Evolutionary conservation across 495 filamentous ascomycete genomes (phyloP).

Genomic region (Tuber calosporum): DNA sequence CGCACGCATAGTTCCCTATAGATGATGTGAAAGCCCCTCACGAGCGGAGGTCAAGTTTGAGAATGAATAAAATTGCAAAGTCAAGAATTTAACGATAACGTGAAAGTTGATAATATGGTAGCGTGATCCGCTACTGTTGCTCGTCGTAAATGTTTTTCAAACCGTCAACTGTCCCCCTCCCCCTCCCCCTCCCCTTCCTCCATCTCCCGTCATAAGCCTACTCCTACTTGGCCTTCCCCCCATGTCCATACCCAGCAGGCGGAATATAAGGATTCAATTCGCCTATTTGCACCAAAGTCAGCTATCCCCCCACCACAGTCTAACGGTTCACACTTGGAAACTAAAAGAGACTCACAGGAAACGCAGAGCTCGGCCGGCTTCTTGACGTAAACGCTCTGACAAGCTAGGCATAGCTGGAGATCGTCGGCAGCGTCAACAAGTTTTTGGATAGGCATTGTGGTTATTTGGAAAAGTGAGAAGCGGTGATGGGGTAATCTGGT

Average conservation of each 20-base stretch:
- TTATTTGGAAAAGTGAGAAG: too few relatives aligned
- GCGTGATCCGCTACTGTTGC: too few relatives aligned
- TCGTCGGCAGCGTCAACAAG: not conserved
- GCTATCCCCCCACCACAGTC: not conserved
- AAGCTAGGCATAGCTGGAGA: not conserved
- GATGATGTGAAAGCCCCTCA: too few relatives aligned
- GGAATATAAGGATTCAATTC: not conserved
- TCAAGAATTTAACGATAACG: too few relatives aligned
- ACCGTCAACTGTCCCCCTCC: too few relatives aligned
- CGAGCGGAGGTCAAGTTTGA: too few relatives aligned
- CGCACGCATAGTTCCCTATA: too few relatives aligned
- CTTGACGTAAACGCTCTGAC: not conserved
- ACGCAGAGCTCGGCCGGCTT: not conserved
- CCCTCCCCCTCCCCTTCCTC: too few relatives aligned
- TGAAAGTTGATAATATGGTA: too few relatives aligned
- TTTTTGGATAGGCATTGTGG: not conserved
- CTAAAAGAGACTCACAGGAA: not conserved
- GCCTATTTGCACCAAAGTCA: not conserved
- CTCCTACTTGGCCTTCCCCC: not conserved
- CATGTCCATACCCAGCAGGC: not conserved
- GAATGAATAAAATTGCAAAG: too few relatives aligned
- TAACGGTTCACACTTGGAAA: not conserved
- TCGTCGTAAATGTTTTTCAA: too few relatives aligned
- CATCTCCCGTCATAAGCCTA: not conserved
- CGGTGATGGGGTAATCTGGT: not conserved